These are phyloP conservation scores for Backusella tarrabulga DNA, from an alignment of 192 early-diverging fungal genomes.

Conservation along the genomic window DNA sequence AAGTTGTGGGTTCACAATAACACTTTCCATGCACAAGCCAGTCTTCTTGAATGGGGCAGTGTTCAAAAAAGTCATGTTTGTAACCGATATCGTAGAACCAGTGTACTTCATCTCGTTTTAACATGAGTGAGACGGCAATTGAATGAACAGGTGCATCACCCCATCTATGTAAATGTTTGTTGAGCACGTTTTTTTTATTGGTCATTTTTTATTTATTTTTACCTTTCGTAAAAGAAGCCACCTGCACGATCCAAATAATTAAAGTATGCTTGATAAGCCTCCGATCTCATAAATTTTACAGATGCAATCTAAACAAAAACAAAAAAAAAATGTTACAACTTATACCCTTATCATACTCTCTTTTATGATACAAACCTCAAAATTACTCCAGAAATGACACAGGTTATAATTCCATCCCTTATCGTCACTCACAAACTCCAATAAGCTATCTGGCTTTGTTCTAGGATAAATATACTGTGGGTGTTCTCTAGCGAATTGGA, in stretches of 20 bases:
- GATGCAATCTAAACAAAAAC: conserved; percentile 34
- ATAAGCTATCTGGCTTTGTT: conserved; percentile 35
- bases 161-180: conserved; percentile 38
- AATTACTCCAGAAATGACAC: conserved; percentile 88
- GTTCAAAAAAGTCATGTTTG: conserved; percentile 42
- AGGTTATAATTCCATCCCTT: conserved; percentile 60
- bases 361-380: conserved; percentile 59
- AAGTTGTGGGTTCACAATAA: conserved; percentile 48
- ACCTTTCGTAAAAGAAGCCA: conserved; percentile 85
- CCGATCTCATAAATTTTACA: conserved; percentile 56
- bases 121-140: conserved; percentile 56
- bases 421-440: conserved; percentile 57
- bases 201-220: background rate
- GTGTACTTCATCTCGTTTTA: conserved; percentile 57
- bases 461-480: conserved; percentile 49
- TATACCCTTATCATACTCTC: background rate
- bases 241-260: conserved; percentile 67
- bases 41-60: conserved; percentile 40
- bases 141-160: conserved; percentile 76
- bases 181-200: background rate
- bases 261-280: conserved; percentile 69
- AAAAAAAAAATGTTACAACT: background rate
- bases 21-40: conserved; percentile 44
- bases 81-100: conserved; percentile 78
- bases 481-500: conserved; percentile 45